Base-by-base conservation (phyloP, 768 basidiomycete species). In the Amanita rimosa region DNA sequence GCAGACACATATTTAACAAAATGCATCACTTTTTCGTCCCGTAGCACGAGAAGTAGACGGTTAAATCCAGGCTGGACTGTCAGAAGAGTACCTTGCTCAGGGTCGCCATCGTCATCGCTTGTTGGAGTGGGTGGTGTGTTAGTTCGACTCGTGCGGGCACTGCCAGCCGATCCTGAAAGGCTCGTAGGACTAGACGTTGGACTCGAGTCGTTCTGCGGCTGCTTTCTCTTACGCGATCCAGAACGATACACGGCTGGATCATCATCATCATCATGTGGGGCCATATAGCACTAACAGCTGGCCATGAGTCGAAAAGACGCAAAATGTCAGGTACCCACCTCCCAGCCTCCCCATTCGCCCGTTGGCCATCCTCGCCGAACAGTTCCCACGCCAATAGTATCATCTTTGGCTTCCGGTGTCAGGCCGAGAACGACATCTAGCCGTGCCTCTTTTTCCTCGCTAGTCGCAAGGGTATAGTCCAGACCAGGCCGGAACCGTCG, bases 1-100 rank as follows among this genome's bases (percentile, higher is more conserved):
- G 88, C 89, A 22, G 86, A 87, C 16, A 97, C 79, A 58, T 98
- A 98, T 63, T 97, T 98, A 54, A 94, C 90, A 62, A 97, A 98
- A 36, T 79, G 79, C 81, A 98, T 83, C 41, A 98, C 93, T 16
- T 86, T 78, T 59, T 92, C 87, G 63, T 98, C 95, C 13, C 95
- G 77, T 50, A 97, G 68, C 19, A 97, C 94, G 33, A 98, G 73
- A 24, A 94, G 70, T 7, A 98, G 71, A 14, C 83, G 76, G 63
- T 97, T 97, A 68, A 91, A 98, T 3, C 85, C 84, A 0, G 93
- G 87, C 55, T 89, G 85, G 38, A 89, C 83, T 3, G 87, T 89
- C 36, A 97, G 65, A 17, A 97, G 69, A 4, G 93, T 93, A 43
- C 80, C 77, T 39, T 80, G 80, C 44, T 89, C 83, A 43, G 68